phyloP scores from a whole-genome alignment of 768 basidiomycete species.

The Russula vinacea region DNA sequence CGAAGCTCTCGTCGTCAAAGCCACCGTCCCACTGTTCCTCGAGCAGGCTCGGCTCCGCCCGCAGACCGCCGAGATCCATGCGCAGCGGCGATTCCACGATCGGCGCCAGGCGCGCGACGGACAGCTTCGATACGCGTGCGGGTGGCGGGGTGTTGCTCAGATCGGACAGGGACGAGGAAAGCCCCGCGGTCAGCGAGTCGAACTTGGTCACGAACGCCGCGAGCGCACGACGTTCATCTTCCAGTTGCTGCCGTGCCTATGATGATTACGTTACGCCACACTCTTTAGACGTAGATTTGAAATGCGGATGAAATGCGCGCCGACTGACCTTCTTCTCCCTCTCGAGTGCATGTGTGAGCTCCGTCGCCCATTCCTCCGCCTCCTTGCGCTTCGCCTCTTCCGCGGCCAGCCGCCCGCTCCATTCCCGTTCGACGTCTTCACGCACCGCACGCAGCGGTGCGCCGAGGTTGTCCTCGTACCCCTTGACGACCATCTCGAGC shows the following conservation, averaged over 20 bases:
- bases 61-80: conserved; percentile 38
- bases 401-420: conserved; percentile 55
- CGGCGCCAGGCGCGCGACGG: conserved; percentile 30
- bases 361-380: conserved; percentile 68
- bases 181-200: conserved; percentile 61
- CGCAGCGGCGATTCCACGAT: conserved; percentile 53
- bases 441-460: conserved; percentile 62
- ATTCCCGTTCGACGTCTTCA: conserved; percentile 75
- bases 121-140: conserved; percentile 34
- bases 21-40: conserved; percentile 38
- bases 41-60: conserved; percentile 37
- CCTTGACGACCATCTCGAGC: conserved; percentile 66
- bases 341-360: conserved; percentile 71
- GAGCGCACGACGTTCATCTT: conserved; percentile 74
- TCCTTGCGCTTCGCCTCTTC: conserved; percentile 62
- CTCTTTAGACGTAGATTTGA: no score
- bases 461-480: conserved; percentile 71
- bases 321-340: conserved; percentile 68
- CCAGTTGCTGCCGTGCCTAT: conserved; percentile 58
- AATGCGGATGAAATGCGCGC: conserved; percentile 22
- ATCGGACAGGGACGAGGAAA: conserved; percentile 14
- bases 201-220: conserved; percentile 80
- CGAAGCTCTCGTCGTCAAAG: conserved; percentile 37
- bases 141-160: conserved; percentile 24
- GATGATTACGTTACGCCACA: background rate